Evolutionary conservation across 352 stramenopile genomes (phyloP).

Genomic region (Pilasporangium apinafurcum): DNA sequence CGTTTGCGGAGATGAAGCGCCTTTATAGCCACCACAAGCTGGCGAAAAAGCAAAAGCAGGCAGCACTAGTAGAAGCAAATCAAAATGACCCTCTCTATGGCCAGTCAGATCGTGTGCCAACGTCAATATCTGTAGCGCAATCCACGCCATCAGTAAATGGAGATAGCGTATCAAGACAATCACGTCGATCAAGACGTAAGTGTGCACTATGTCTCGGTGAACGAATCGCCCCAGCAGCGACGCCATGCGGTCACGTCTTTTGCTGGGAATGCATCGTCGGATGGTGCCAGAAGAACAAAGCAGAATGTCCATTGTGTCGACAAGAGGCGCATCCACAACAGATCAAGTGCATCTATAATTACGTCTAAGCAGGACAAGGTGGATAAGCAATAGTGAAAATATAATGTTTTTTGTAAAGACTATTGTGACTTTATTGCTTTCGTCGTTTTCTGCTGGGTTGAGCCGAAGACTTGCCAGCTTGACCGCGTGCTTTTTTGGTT

Average conservation of each 20-base stretch:
- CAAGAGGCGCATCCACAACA: constrained; percentile 84
- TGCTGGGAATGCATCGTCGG: constrained; percentile 92
- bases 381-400: constrained; percentile 8
- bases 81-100: constrained; percentile 10
- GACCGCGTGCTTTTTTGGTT: constrained; percentile 36
- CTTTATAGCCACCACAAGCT: constrained; percentile 37
- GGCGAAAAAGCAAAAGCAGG: constrained; percentile 38
- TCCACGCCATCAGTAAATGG: not conserved
- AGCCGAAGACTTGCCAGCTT: too few species aligned
- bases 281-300: constrained; percentile 90
- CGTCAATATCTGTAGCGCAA: constrained; percentile 12
- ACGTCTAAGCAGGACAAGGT: constrained; percentile 32
- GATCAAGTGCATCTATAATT: constrained; percentile 91
- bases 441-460: too few species aligned
- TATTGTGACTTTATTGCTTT: constrained; percentile 11
- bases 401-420: constrained; percentile 13
- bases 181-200: constrained; percentile 37
- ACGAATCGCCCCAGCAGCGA: constrained; percentile 65
- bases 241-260: constrained; percentile 88
- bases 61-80: constrained; percentile 7
- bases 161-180: not conserved
- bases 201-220: constrained; percentile 85
- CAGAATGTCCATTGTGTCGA: constrained; percentile 86
- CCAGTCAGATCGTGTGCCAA: constrained; percentile 35
- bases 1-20: constrained; percentile 43